Evolutionary conservation across 1,284 basidiomycete genomes (phyloP).

Genomic region (Apiotrichum montevideense): DNA sequence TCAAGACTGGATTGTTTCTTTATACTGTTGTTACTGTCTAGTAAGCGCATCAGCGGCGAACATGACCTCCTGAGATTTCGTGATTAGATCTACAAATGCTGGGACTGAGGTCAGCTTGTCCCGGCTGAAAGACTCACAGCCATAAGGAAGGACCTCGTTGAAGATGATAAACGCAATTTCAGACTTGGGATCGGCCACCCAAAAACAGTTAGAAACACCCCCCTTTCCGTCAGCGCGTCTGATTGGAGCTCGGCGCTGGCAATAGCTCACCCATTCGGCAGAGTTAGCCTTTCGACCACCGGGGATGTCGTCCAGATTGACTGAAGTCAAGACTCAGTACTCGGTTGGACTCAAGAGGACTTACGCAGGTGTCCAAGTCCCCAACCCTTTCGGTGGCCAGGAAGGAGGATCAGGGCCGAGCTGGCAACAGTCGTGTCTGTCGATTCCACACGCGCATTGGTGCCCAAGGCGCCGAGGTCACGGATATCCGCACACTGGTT

Average conservation of each 20-base stretch:
- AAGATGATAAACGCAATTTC: slow-evolving; percentile 5
- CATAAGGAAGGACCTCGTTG: no score
- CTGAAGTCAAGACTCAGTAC: slow-evolving; percentile 1
- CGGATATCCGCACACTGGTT: slow-evolving; percentile 15
- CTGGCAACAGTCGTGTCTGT: slow-evolving; percentile 9
- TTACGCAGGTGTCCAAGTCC: slow-evolving; percentile 20
- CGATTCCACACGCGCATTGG: slow-evolving; percentile 5
- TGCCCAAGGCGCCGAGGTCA: slow-evolving; percentile 16
- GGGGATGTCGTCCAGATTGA: slow-evolving; percentile 21
- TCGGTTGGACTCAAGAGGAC: not conserved
- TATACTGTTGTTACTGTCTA: no score
- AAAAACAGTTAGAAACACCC: slow-evolving; percentile 22
- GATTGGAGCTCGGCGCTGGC: not conserved
- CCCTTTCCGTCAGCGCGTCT: slow-evolving; percentile 4
- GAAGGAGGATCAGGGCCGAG: slow-evolving; percentile 10
- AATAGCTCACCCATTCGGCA: slow-evolving; percentile 20
- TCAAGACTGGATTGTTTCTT: no score
- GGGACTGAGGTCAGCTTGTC: no score
- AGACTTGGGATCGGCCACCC: slow-evolving; percentile 20
- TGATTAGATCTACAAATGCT: no score
- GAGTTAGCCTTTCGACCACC: slow-evolving; percentile 15
- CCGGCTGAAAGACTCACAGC: no score
- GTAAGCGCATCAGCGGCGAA: no score
- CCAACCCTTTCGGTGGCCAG: slow-evolving; percentile 18
- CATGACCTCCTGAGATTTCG: no score